phyloP scores from a whole-genome alignment of 23 red algal species.

The Gracilaria gracilis region DNA sequence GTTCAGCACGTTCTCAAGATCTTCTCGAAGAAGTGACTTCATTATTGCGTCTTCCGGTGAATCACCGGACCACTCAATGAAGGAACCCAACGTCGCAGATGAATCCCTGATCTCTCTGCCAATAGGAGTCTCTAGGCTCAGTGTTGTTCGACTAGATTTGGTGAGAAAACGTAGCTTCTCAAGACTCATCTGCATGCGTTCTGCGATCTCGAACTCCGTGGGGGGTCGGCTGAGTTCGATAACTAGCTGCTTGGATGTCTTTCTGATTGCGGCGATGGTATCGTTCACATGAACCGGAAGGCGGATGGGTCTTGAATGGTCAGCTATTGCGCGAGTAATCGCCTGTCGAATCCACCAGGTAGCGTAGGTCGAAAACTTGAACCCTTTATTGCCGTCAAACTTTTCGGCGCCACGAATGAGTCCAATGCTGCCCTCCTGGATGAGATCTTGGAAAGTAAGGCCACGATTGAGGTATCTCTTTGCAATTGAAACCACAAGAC shows the following conservation, averaged over 20 bases:
- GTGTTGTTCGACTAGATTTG: slow-evolving; percentile 54
- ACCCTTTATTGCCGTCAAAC: slow-evolving; percentile 93
- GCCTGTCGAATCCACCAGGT: slow-evolving; percentile 99
- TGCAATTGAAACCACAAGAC: slow-evolving; percentile 96
- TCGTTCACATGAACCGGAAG: slow-evolving; percentile 99
- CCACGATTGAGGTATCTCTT: slow-evolving; percentile 96
- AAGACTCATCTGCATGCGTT: slow-evolving; percentile 65
- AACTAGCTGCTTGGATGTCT: slow-evolving; percentile 68
- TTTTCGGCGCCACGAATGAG: slow-evolving; percentile 97
- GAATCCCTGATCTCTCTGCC: slow-evolving; percentile 33
- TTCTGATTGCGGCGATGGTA: slow-evolving; percentile 79
- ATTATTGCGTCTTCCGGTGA: slow-evolving; percentile 79
- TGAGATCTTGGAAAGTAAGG: slow-evolving; percentile 94
- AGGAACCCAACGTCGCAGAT: slow-evolving; percentile 69
- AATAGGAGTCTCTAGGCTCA: slow-evolving; percentile 79
- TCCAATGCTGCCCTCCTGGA: slow-evolving; percentile 97
- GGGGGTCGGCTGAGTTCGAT: slow-evolving; percentile 79
- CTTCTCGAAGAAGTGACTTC: slow-evolving; percentile 78
- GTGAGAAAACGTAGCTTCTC: slow-evolving; percentile 89
- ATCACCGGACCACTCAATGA: slow-evolving; percentile 74
- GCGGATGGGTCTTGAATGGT: slow-evolving; percentile 87
- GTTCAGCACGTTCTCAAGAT: slow-evolving; percentile 90
- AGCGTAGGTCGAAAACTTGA: slow-evolving; percentile 98
- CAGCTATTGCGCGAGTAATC: slow-evolving; percentile 90
- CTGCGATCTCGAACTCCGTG: slow-evolving; percentile 79